Base-by-base conservation (phyloP, 768 basidiomycete genomes). In the Boletus vinaceobasis region DNA sequence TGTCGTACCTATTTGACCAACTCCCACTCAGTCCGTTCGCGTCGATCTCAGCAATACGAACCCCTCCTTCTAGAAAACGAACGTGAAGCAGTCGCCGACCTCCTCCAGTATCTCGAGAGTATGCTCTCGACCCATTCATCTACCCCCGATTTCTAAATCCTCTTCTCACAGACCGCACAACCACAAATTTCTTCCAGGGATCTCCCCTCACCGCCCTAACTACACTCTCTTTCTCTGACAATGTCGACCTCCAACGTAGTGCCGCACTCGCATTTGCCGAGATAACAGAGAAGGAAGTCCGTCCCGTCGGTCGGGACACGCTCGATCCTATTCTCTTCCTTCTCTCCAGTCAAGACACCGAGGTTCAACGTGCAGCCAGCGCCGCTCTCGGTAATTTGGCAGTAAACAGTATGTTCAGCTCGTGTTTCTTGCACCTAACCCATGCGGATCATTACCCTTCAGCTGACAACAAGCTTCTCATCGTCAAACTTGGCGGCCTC, bases 391-490 rank as follows among this genome's bases (percentile, higher is more conserved):
- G 97, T 29, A 99, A 99, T 72, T 75, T 99, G 58, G 97, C 96
- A 23, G 97, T 99, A 54, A 98, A 99, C 73, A 90, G 96, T 98
- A 68, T 74, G 91, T 80, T 33, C 51, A 21, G 50, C 62, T 63
- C 60, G 59, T 62, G 59, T 55, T 50, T 35, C 49, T 14, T 49
- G 45, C 62, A 29, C 49, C 13, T 17, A 43, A 27, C 38, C 44
- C 60, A 52, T 58, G 57, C 45, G 53, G 48, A 60, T 48, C 36
- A 49, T 29, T 48, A 14, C 42, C 29, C 29, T 49, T 17, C 63
- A 99, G 96, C 93, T 52, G 97, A 98, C 73, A 99, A 99, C 82
- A 99, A 99, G 73, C 81, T 98, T 60, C 87, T 98, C 67, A 98
- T 99, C 63, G 97, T 99, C 63, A 93, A 94, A 72, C 83, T 99